These are phyloP conservation scores for Puccinia horiana DNA, from an alignment of 1,284 basidiomycete genomes.

Conservation along the genomic window DNA sequence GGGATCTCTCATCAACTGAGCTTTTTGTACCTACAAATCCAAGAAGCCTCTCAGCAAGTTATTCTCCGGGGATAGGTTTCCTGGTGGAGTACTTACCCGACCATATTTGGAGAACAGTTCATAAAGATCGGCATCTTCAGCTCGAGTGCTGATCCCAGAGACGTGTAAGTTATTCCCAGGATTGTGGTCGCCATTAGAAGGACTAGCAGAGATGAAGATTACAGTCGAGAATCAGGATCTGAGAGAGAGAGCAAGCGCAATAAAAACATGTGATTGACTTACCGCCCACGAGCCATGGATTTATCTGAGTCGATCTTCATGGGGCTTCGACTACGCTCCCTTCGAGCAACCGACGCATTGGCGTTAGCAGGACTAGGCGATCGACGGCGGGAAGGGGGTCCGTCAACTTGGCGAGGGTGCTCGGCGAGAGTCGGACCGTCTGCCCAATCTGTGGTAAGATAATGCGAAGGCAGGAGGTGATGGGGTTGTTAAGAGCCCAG, in stretches of 20 bases:
- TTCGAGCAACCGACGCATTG: neutral
- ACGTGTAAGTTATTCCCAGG: slow-evolving; percentile 97
- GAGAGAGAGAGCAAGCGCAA: neutral
- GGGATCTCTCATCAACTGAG: slow-evolving; percentile 94
- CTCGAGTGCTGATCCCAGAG: slow-evolving; percentile 75
- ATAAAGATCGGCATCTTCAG: slow-evolving; percentile 84
- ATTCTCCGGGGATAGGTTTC: neutral
- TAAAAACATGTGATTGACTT: neutral
- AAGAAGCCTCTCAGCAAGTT: neutral
- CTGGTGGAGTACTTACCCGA: slow-evolving; percentile 65
- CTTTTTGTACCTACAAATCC: slow-evolving; percentile 64
- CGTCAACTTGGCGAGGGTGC: neutral
- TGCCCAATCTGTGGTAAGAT: slow-evolving; percentile 40
- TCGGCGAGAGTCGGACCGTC: slow-evolving; percentile 35
- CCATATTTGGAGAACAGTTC: slow-evolving; percentile 84
- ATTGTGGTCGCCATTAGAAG: slow-evolving; percentile 64
- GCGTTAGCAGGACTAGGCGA: slow-evolving; percentile 18
- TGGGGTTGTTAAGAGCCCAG: slow-evolving; percentile 8
- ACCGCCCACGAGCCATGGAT: slow-evolving; percentile 44
- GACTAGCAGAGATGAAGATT: slow-evolving; percentile 51
- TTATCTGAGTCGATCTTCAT: neutral
- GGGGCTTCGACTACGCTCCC: slow-evolving; percentile 44
- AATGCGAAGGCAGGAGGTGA: neutral
- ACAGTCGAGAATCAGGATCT: neutral
- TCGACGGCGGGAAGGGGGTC: neutral